Evolutionary conservation across 1,284 basidiomycete genomes (phyloP), one percentile per base, ranked within the genome.

Genomic region (Trichosporon coremiiforme): DNA sequence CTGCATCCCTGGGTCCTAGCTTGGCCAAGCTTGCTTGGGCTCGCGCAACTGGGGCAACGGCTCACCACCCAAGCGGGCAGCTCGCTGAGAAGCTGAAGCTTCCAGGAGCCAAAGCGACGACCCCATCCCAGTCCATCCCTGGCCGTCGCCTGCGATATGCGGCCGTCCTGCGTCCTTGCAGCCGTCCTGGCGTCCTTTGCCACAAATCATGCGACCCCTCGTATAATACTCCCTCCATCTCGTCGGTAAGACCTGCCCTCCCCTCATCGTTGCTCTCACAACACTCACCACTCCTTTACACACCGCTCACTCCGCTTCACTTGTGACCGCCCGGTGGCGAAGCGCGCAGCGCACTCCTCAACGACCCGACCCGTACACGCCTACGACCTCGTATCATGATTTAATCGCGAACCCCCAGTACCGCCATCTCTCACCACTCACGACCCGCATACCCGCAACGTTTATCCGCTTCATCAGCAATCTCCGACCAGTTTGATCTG

Each of bases 281-380:
- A 53, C 50, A 53, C 50, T 45, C n/a, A 53, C 50, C 22, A 53
- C 50, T 53, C 50, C 50, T 53, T 53, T 29, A 60, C 55, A n/a
- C 29, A n/a, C 57, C n/a, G 15, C 31, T n/a, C 57, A 6, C 15
- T 2, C 57, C 29, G 17, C 55, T 35, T 29, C 55, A 6, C 29
- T 15, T 13, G 57, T 33, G 5, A 33, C 57, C 29, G 17, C 57
- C 29, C 57, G 29, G 31, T 60, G 25, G 55, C 55, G 55, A 33
- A 9, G 29, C 57, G 57, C 57, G 5, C 57, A 62, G 29, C 57
- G 57, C 57, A 62, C 22, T 7, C 29, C 20, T 22, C 20, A 53
- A 53, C 50, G 22, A 53, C 15, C 55, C 55, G 15, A 31, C 55
- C 55, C 29, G 50, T 25, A 7, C 53, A n/a, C 57, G 31, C 29